Percentiles rank a stretch among this genome's conserved stretches.
These are phyloP conservation scores for Wickerhamiella hasegawae DNA, from an alignment of 805 yeast genomes.

Conservation along the genomic window DNA sequence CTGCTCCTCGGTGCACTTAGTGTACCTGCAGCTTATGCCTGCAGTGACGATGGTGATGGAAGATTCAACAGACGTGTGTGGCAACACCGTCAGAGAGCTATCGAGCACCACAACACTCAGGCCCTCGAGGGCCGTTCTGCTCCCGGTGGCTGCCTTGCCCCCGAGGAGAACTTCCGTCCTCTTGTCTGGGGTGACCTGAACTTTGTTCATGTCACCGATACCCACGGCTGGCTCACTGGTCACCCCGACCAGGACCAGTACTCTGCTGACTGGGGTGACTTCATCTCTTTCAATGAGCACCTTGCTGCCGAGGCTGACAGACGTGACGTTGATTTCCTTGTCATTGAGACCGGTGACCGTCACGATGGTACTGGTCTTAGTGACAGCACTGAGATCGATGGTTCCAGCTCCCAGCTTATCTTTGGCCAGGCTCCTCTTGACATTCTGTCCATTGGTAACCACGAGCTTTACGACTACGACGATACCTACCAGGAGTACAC, in stretches of 20 bases:
- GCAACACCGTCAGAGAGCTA: background rate
- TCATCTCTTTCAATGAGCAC: conserved; percentile 46
- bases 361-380: conserved; percentile 89
- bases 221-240: conserved; percentile 69
- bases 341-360: conserved; percentile 83
- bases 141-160: conserved; percentile 4
- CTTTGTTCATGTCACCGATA: conserved; percentile 88
- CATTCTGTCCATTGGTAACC: conserved; percentile 75
- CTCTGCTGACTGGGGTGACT: conserved; percentile 88
- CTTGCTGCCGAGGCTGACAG: conserved; percentile 31
- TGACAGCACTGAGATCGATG: conserved; percentile 66
- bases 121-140: conserved; percentile 2
- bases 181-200: conserved; percentile 57
- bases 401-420: conserved; percentile 41
- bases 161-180: background rate
- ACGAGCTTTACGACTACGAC: conserved; percentile 62
- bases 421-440: conserved; percentile 56
- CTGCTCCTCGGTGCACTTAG: too few species aligned
- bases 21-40: conserved; percentile 1
- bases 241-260: conserved; percentile 27
- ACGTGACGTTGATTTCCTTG: conserved; percentile 42
- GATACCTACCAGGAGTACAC: conserved; percentile 53
- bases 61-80: conserved; percentile 4
- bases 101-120: too few species aligned
- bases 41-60: conserved; percentile 8